These are phyloP conservation scores for Exophiala calicioides DNA, from an alignment of 2,329 filamentous ascomycete genomes.

Conservation along the genomic window DNA sequence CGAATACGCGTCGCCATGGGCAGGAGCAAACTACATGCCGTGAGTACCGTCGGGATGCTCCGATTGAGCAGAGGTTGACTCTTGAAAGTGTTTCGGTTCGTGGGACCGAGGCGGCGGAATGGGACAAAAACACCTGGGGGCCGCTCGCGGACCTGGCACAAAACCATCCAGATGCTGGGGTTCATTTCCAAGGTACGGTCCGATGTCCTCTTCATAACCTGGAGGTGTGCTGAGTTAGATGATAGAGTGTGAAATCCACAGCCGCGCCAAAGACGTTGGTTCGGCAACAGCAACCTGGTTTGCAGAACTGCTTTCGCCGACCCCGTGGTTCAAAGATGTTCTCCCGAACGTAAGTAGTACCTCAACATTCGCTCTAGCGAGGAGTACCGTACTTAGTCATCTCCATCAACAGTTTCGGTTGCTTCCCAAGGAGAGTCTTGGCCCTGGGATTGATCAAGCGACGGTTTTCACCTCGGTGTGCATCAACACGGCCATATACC, in stretches of 20 bases:
- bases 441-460: conserved; percentile 67
- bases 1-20: conserved; percentile 81
- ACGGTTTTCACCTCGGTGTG: conserved; percentile 81
- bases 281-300: conserved; percentile 60
- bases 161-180: conserved; percentile 69
- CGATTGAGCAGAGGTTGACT: too few species aligned
- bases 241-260: conserved; percentile 54
- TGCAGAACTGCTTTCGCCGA: conserved; percentile 64
- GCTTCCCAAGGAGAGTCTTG: conserved; percentile 59
- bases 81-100: conserved; percentile 36
- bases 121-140: conserved; percentile 62
- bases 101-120: conserved; percentile 40
- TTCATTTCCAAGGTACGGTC: conserved; percentile 63
- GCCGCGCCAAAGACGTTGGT: conserved; percentile 63
- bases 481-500: conserved; percentile 85
- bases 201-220: background rate
- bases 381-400: background rate
- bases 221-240: background rate
- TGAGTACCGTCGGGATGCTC: conserved; percentile 42
- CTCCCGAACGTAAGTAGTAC: conserved; percentile 62
- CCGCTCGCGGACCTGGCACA: conserved; percentile 58
- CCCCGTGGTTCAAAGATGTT: conserved; percentile 73
- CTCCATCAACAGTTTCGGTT: conserved; percentile 57
- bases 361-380: background rate
- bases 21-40: conserved; percentile 73